Conservation (phyloP, 2,329 filamentous ascomycete species). For the Verticillium albo-atrum region DNA sequence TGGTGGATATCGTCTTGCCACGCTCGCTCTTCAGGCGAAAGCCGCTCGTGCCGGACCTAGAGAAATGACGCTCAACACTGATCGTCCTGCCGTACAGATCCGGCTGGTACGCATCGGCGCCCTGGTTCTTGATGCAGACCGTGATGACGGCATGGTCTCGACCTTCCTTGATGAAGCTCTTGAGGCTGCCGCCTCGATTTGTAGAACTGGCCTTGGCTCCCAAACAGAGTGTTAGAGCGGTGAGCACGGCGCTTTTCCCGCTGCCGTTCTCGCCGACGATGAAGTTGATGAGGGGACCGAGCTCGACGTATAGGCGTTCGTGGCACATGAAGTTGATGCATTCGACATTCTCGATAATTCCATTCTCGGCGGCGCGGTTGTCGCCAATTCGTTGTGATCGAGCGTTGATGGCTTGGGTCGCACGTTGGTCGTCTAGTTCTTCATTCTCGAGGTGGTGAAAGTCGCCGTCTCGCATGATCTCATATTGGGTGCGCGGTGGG, state of each 20-base stretch:
- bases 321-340: constrained; percentile 98
- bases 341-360: constrained; percentile 81
- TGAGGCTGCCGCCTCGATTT: constrained; percentile 85
- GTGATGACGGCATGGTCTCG: constrained; percentile 69
- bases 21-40: constrained; percentile 81
- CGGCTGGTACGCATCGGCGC: constrained; percentile 76
- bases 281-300: constrained; percentile 97
- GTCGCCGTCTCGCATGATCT: constrained; percentile 53
- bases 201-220: constrained; percentile 91
- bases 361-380: constrained; percentile 75
- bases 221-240: constrained; percentile 88
- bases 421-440: constrained; percentile 56
- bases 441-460: constrained; percentile 54
- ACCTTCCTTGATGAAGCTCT: constrained; percentile 87
- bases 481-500: constrained; percentile 56
- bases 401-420: constrained; percentile 59
- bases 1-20: constrained; percentile 70
- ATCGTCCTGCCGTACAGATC: constrained; percentile 82
- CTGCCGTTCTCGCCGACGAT: constrained; percentile 97
- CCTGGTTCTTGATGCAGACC: constrained; percentile 88
- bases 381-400: constrained; percentile 48
- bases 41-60: constrained; percentile 65
- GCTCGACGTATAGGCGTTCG: constrained; percentile 68
- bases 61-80: constrained; percentile 87
- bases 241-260: constrained; percentile 93